Percentiles rank a stretch among this genome's conserved stretches.
Conservation (phyloP, 352 stramenopile genomes). For the Elongisporangium anandrum region DNA sequence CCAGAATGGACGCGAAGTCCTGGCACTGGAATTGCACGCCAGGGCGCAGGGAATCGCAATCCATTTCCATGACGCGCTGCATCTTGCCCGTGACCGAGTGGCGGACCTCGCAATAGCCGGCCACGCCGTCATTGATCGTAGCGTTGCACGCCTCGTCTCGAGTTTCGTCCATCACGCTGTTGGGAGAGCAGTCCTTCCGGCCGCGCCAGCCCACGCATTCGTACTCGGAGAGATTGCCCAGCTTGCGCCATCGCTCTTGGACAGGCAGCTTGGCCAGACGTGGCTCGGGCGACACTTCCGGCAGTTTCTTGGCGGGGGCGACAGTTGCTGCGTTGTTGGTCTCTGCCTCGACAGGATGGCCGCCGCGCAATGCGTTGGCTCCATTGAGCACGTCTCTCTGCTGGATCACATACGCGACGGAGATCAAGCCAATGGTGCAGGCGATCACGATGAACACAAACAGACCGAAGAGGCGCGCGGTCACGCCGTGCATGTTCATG, state of each 20-base stretch:
- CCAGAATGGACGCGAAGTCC: conserved; percentile 14
- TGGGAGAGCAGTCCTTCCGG: conserved; percentile 12
- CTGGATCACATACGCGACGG: conserved; percentile 51
- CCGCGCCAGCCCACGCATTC: conserved; percentile 23
- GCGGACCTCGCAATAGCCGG: conserved; percentile 26
- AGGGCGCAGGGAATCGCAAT: conserved; percentile 18
- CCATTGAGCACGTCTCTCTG: conserved; percentile 23
- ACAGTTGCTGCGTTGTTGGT: neutral
- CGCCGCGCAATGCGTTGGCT: neutral
- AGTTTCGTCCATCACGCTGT: conserved; percentile 3
- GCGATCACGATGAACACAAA: conserved; percentile 36
- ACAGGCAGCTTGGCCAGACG: conserved; percentile 4
- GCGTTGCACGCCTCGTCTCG: conserved; percentile 14
- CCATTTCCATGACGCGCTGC: conserved; percentile 23
- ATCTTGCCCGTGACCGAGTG: conserved; percentile 17
- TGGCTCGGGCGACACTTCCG: conserved; percentile 1
- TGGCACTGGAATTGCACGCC: conserved; percentile 17
- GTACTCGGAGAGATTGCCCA: conserved; percentile 25
- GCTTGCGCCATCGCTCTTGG: conserved; percentile 2
- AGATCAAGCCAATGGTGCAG: conserved; percentile 48
- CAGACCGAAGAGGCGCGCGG: neutral
- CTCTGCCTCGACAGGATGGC: neutral
- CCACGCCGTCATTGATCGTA: conserved; percentile 17
- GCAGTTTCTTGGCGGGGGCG: conserved; percentile 6
- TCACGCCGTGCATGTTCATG: neutral